These are phyloP conservation scores for Auricularia sp. DNA, from an alignment of 768 basidiomycete genomes.

Conservation along the genomic window DNA sequence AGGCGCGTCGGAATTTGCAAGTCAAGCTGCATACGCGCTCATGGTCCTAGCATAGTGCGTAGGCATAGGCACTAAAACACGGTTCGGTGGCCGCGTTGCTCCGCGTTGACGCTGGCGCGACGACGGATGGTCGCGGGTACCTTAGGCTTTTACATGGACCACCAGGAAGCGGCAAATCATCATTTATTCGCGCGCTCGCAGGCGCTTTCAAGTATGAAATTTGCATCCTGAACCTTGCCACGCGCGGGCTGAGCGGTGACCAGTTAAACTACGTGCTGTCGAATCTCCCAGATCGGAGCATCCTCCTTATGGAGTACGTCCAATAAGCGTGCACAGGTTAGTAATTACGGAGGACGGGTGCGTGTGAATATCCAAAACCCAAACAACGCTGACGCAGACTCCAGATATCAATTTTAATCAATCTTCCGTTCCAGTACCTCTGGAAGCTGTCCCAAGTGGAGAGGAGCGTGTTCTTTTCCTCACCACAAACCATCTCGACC, in stretches of 20 bases:
- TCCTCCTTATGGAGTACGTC: constrained; percentile 92
- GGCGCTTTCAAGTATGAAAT: constrained; percentile 91
- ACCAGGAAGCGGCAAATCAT: constrained; percentile 96
- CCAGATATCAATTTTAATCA: constrained; percentile 34
- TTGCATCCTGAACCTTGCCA: constrained; percentile 88
- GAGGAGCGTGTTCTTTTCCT: constrained; percentile 98
- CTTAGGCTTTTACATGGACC: constrained; percentile 61
- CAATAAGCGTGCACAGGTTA: constrained; percentile 81
- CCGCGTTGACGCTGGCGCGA: background rate
- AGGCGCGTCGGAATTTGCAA: constrained; percentile 43
- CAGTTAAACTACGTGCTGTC: constrained; percentile 89
- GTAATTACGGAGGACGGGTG: constrained; percentile 56
- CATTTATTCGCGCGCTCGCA: constrained; percentile 95
- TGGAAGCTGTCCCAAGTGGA: constrained; percentile 95
- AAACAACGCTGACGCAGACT: background rate
- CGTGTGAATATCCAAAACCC: background rate
- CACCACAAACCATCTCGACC: constrained; percentile 93
- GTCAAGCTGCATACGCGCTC: background rate
- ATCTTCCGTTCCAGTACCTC: constrained; percentile 83
- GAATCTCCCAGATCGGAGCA: constrained; percentile 84
- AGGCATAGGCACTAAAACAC: too few relatives aligned
- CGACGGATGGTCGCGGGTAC: background rate
- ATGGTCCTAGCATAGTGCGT: background rate
- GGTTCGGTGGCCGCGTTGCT: background rate
- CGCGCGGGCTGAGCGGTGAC: constrained; percentile 92